Base-by-base conservation (phyloP, 352 stramenopile genomes). In the Albugo laibachii region DNA sequence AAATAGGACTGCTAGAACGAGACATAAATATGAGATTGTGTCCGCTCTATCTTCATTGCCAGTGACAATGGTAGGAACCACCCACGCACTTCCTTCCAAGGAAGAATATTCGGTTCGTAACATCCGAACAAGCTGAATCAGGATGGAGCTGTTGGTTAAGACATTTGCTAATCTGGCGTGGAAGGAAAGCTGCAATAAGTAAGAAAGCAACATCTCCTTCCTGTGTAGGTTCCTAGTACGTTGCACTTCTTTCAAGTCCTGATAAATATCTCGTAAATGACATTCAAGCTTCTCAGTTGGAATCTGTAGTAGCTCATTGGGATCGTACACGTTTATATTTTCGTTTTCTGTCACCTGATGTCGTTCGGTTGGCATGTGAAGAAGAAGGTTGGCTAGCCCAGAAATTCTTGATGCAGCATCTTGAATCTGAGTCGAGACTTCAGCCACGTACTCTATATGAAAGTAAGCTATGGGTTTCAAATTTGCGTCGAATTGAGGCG, bases 131-230 rank as follows among this genome's bases (percentile, higher is more conserved):
- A 86, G 45, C 31, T 88, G 54, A 4, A 59, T 61, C 13, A 88
- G 48, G 21, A 91, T 66, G 0, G 75, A 85, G 56, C 70, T 85
- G 51, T 91, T 91, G 13, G 83, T 67, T 46, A 91, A 80, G 39
- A 87, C 66, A 42, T 85, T 83, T 0, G 78, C 72, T 14, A 88
- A 52, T 48, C 74, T 69, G 1, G 59, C 57, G 18, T 78, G 55
- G 1, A 57, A 59, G 19, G 59, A 83, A 11, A 80, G 58, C 16
- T 57, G 61, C 15, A 75, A 76, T 10, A 91, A 54, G 18, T 87
- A 80, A 16, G 53, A 52, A 8, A 31, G 24, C 24, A 31, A 31
- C 31, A 86, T 59, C 1, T 75, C 58, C 39, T 67, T 76, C 14
- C 59, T 57, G 36, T 67, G 75, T 35, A 78, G 61, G 3, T 41